Evolutionary conservation across 2,329 filamentous ascomycete species (phyloP).

Genomic region (Colletotrichum sp.): DNA sequence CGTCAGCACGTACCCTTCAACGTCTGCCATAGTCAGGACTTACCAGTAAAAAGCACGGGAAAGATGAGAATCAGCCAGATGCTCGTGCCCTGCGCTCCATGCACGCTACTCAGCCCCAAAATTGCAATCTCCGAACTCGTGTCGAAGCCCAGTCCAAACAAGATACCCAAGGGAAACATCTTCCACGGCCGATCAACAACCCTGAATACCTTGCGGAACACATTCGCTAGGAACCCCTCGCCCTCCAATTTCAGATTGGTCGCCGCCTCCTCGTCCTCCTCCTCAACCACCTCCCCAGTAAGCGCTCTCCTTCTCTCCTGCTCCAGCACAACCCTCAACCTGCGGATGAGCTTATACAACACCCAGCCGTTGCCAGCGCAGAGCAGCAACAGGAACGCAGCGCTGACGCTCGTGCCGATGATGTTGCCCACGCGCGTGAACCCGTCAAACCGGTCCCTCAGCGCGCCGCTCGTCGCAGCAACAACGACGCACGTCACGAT

Average conservation of each 20-base stretch:
- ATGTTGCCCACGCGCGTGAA: conserved; percentile 86
- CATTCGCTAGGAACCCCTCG: conserved; percentile 73
- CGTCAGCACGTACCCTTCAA: neutral
- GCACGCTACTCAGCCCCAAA: conserved; percentile 86
- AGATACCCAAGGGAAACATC: conserved; percentile 88
- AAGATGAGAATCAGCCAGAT: conserved; percentile 96
- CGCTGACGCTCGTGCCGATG: conserved; percentile 86
- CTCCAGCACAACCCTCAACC: conserved; percentile 67
- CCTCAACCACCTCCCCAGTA: conserved; percentile 28
- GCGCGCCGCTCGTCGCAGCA: conserved; percentile 85
- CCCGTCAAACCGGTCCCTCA: conserved; percentile 79
- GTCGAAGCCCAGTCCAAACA: conserved; percentile 94
- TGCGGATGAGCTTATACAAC: conserved; percentile 74
- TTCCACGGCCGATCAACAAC: conserved; percentile 85
- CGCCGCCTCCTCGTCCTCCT: conserved; percentile 33
- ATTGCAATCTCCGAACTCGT: conserved; percentile 94
- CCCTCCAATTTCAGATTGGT: conserved; percentile 74
- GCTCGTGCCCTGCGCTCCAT: conserved; percentile 83
- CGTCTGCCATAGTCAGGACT: conserved; percentile 23
- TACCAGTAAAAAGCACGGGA: conserved; percentile 85
- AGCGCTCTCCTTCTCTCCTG: conserved; percentile 32
- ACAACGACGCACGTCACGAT: conserved; percentile 90
- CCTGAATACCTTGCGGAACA: conserved; percentile 79
- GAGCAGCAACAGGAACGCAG: conserved; percentile 81
- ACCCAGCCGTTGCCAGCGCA: conserved; percentile 88